Evolutionary conservation across 345 rosid species (phyloP), one percentile per base, ranked within the genome.

Genomic region (Populus deltoides): DNA sequence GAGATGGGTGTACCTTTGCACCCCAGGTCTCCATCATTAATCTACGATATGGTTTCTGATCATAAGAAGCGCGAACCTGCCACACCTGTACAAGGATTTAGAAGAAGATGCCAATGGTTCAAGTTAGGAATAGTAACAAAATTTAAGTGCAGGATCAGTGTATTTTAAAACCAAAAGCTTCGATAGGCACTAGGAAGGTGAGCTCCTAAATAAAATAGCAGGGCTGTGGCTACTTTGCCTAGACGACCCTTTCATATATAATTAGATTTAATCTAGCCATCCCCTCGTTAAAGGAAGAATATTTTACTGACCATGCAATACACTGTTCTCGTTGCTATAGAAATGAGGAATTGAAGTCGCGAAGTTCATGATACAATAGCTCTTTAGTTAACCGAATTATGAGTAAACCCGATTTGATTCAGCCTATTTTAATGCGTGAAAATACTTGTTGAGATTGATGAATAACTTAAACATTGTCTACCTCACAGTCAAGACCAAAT

Each of bases 11-110:
- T 66, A 95, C 97, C 68, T 91, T 91, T 73, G 98, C 98, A 1
- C 98, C 99, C 98, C 99, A 93, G 29, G 99, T 95, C 83, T 95
- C 93, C 99, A 95, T 95, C 99, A 95, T 95, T 79, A 95, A 65
- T 82, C 92, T 81, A 3, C 99, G 92, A 78, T 93, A 95, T 69
- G 99, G 99, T 85, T 95, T 95, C 86, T 89, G 92, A 83, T 95
- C 92, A 59, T 88, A 95, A 0, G 99, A 95, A 59, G 97, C 97
- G 15, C 97, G 96, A 68, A 95, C 98, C 86, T 93, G 99, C 99
- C 98, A 95, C 71, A 95, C 98, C 98, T 94, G 66, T 24, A 74
- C 8, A 62, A 41, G 33, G 70, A 71, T 74, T 33, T 39, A 53
- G 36, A 68, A 9, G 12, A 31, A 38, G 47, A 70, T 1, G 5